Percentiles rank a stretch among this genome's conserved stretches.
These are phyloP conservation scores for Drechslera avenae DNA, from an alignment of 2,329 filamentous ascomycete genomes.

Conservation along the genomic window DNA sequence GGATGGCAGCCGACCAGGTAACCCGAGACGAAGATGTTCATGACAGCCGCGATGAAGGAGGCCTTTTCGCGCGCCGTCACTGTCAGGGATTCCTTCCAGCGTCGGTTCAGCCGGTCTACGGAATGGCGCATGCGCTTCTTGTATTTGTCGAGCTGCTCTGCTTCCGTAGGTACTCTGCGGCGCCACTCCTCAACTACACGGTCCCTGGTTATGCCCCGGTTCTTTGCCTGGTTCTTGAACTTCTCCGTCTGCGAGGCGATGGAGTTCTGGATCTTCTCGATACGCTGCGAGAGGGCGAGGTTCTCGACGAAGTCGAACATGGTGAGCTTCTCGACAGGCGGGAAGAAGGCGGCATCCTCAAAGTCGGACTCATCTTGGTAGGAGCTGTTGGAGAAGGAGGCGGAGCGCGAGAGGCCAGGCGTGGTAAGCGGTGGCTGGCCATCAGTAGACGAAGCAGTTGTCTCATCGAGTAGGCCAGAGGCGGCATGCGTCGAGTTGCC, in stretches of 20 bases:
- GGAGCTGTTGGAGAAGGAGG: constrained; percentile 84
- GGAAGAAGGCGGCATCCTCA: constrained; percentile 66
- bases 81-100: constrained; percentile 87
- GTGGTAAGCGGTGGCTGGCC: constrained; percentile 49
- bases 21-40: constrained; percentile 97
- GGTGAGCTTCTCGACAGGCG: constrained; percentile 85
- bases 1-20: constrained; percentile 88
- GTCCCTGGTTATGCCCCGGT: constrained; percentile 78
- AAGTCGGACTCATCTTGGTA: constrained; percentile 85
- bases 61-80: constrained; percentile 92
- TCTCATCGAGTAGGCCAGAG: constrained; percentile 48
- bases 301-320: constrained; percentile 95
- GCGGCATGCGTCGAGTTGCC: constrained; percentile 35
- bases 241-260: constrained; percentile 83
- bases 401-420: constrained; percentile 71
- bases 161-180: constrained; percentile 80
- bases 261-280: constrained; percentile 87
- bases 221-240: constrained; percentile 81
- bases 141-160: constrained; percentile 92
- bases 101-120: constrained; percentile 82
- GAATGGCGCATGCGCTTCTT: constrained; percentile 82
- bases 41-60: constrained; percentile 92
- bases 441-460: constrained; percentile 53
- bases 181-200: constrained; percentile 93
- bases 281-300: constrained; percentile 81